Conservation (phyloP, 2,329 filamentous ascomycete genomes). For the Aschersonia sp. region DNA sequence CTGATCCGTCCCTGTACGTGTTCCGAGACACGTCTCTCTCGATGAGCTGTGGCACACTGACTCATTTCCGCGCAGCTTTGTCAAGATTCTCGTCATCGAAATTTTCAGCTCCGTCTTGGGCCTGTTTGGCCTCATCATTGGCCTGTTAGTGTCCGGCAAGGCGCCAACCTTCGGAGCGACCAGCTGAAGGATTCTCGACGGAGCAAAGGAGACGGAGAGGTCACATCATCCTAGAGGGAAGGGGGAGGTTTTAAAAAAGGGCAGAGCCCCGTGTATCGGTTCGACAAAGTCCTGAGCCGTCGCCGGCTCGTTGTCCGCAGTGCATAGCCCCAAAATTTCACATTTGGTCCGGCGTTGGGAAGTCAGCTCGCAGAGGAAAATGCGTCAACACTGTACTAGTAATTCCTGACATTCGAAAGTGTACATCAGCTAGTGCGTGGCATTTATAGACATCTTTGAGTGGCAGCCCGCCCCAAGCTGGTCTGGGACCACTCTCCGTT, state of each 20-base stretch:
- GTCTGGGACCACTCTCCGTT: no score
- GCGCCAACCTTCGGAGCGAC: slow-evolving; percentile 29
- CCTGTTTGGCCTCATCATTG: slow-evolving; percentile 90
- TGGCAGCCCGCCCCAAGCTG: background rate
- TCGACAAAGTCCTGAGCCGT: no score
- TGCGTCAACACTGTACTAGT: background rate
- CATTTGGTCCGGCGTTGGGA: slow-evolving; percentile 25
- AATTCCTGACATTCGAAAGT: background rate
- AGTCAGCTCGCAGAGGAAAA: slow-evolving; percentile 13
- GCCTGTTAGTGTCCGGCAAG: slow-evolving; percentile 74
- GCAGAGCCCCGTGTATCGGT: no score
- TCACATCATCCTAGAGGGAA: background rate
- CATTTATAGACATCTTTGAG: slow-evolving; percentile 5
- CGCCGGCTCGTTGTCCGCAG: background rate
- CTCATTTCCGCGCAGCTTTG: slow-evolving; percentile 50
- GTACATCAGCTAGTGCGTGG: background rate
- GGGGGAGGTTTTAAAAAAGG: no score
- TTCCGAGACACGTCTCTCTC: background rate
- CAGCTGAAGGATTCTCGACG: background rate
- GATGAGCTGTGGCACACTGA: background rate
- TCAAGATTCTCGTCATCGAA: slow-evolving; percentile 97
- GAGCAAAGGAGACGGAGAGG: background rate
- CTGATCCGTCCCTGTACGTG: slow-evolving; percentile 74
- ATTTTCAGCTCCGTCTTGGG: slow-evolving; percentile 98
- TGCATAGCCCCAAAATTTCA: background rate